Conservation (phyloP, 768 basidiomycete species). For the Lentinula raphanica region DNA sequence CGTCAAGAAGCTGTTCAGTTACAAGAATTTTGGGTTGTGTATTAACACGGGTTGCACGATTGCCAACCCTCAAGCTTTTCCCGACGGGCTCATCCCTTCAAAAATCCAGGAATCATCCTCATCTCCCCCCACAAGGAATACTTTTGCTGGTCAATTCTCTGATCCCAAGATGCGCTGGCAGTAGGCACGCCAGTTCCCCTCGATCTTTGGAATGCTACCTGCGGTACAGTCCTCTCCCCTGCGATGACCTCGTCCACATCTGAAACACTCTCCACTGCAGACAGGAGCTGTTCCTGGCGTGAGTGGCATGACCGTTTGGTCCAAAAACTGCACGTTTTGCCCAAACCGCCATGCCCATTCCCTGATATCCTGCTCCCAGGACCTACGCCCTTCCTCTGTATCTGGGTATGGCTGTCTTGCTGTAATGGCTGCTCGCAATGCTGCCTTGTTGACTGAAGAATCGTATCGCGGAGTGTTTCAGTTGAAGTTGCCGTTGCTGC, state of each 20-base stretch:
- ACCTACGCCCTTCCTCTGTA: not conserved
- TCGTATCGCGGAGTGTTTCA: not conserved
- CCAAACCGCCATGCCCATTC: not conserved
- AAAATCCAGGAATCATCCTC: not conserved
- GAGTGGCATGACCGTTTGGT: not conserved
- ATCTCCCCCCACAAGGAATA: not conserved
- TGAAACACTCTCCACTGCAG: not conserved
- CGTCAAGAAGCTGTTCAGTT: not conserved
- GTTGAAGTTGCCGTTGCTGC: too few relatives aligned
- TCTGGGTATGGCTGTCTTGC: not conserved
- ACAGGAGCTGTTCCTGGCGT: not conserved
- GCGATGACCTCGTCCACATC: not conserved
- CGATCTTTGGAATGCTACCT: too few relatives aligned
- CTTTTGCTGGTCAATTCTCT: not conserved
- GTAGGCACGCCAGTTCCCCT: not conserved
- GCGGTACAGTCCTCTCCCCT: too few relatives aligned
- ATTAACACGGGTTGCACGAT: not conserved
- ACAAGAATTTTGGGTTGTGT: not conserved
- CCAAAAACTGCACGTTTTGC: not conserved
- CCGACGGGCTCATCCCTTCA: not conserved
- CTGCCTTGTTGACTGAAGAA: not conserved
- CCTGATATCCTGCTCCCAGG: not conserved
- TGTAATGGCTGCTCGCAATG: not conserved
- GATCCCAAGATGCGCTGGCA: not conserved
- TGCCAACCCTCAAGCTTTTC: not conserved